Conservation (phyloP, 352 stramenopile genomes). For the Vaucheria bursata region DNA sequence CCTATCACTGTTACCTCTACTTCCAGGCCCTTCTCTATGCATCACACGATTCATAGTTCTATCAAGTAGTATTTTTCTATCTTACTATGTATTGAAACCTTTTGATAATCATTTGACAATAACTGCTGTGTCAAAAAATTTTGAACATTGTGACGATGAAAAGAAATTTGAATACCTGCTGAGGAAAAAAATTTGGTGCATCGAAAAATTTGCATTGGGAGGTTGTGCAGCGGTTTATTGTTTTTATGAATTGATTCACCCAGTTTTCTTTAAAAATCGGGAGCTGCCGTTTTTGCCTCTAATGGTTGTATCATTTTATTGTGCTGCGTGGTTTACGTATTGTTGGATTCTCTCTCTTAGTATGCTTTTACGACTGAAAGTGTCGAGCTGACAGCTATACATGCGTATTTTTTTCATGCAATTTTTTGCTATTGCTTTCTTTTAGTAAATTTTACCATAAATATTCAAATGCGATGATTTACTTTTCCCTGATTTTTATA, state of each 20-base stretch:
- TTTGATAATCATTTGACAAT: not conserved
- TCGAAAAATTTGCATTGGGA: not conserved
- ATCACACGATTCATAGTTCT: conserved; percentile 7
- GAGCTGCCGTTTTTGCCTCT: conserved; percentile 35
- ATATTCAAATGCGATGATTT: not conserved
- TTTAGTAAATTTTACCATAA: not conserved
- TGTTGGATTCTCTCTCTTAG: conserved; percentile 20
- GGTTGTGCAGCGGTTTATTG: not conserved
- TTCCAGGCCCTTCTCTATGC: conserved; percentile 25
- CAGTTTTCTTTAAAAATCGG: too few species aligned
- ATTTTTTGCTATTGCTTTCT: not conserved
- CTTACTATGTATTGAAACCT: not conserved
- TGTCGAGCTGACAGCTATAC: not conserved
- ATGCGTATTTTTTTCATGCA: not conserved
- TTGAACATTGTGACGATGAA: not conserved
- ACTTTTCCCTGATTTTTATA: not conserved
- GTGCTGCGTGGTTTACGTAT: conserved; percentile 13
- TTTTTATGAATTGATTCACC: too few species aligned
- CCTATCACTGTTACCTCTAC: conserved; percentile 21
- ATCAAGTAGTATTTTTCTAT: not conserved
- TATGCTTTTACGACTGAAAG: not conserved
- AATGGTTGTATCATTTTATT: conserved; percentile 28
- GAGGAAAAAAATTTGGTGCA: conserved; percentile 23
- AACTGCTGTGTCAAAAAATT: not conserved
- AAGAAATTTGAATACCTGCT: not conserved